Conservation (phyloP, 352 stramenopile genomes). For the Pythium coloratum region DNA sequence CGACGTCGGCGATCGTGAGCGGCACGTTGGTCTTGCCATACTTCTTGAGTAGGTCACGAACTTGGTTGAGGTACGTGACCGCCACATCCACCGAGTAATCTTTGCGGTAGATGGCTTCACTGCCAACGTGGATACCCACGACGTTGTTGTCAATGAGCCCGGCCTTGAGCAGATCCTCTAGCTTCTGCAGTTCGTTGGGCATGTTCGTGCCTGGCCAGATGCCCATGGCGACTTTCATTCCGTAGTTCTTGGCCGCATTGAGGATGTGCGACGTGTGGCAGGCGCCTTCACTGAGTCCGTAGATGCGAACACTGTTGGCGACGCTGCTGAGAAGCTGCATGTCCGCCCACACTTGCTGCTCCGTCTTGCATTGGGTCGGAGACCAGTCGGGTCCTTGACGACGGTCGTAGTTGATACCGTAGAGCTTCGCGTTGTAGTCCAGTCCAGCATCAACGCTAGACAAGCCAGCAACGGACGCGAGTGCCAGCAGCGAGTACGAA, state of each 20-base stretch:
- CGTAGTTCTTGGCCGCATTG: conserved; percentile 41
- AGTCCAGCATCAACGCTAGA: not conserved
- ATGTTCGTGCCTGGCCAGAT: conserved; percentile 61
- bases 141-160: conserved; percentile 52
- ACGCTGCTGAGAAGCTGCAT: conserved; percentile 49
- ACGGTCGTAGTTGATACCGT: conserved; percentile 79
- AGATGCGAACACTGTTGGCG: conserved; percentile 64
- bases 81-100: conserved; percentile 41
- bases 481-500: not conserved
- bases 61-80: conserved; percentile 62
- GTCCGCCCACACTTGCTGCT: conserved; percentile 47
- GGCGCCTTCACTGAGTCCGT: conserved; percentile 60
- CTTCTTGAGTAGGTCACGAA: conserved; percentile 44
- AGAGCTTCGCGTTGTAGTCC: conserved; percentile 51
- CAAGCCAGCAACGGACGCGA: not conserved
- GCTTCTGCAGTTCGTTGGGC: conserved; percentile 45
- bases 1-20: conserved; percentile 68
- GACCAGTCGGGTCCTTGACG: conserved; percentile 59
- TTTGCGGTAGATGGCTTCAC: conserved; percentile 69
- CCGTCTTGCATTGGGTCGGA: conserved; percentile 46
- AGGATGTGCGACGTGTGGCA: conserved; percentile 43
- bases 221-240: conserved; percentile 57
- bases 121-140: conserved; percentile 56
- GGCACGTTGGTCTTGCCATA: conserved; percentile 42
- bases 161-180: conserved; percentile 39